phyloP scores from a whole-genome alignment of 2,329 filamentous ascomycete genomes.

The Fusarium continuum region DNA sequence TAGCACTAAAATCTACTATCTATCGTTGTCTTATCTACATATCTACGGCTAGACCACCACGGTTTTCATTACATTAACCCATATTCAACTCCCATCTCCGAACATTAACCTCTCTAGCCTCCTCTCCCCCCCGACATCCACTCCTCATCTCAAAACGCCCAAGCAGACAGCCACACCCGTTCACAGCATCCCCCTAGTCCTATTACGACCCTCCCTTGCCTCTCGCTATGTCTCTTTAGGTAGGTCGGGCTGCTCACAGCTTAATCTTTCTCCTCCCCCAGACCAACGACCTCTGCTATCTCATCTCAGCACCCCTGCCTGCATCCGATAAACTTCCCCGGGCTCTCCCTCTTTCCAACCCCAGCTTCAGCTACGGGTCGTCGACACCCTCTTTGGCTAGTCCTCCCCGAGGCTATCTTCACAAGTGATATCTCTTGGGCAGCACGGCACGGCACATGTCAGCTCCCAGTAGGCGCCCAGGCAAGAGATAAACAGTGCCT shows the following conservation, averaged over 20 bases:
- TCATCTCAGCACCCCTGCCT: neutral
- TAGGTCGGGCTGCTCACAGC: neutral
- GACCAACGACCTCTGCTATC: neutral
- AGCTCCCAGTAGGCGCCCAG: too few relatives aligned
- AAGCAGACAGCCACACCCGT: conserved; percentile 2
- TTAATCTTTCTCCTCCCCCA: neutral
- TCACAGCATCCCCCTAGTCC: neutral
- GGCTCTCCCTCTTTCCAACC: neutral
- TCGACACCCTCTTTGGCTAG: conserved; percentile 9
- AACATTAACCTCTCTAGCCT: neutral
- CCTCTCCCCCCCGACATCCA: neutral
- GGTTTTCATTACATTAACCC: conserved; percentile 5
- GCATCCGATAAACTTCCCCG: conserved; percentile 17
- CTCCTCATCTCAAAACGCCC: neutral
- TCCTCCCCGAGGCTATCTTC: neutral
- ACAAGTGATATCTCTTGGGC: neutral
- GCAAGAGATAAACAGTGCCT: conserved; percentile 1
- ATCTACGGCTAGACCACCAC: neutral
- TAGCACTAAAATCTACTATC: neutral
- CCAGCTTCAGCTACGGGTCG: conserved; percentile 19
- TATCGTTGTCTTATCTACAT: neutral
- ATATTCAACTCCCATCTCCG: conserved; percentile 10
- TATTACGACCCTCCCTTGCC: neutral
- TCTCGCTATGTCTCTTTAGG: neutral
- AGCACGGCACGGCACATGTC: conserved; percentile 5